These are phyloP conservation scores for Anthoceros angustus DNA, from an alignment of 225 moss, liverwort and hornwort species.

Conservation along the genomic window DNA sequence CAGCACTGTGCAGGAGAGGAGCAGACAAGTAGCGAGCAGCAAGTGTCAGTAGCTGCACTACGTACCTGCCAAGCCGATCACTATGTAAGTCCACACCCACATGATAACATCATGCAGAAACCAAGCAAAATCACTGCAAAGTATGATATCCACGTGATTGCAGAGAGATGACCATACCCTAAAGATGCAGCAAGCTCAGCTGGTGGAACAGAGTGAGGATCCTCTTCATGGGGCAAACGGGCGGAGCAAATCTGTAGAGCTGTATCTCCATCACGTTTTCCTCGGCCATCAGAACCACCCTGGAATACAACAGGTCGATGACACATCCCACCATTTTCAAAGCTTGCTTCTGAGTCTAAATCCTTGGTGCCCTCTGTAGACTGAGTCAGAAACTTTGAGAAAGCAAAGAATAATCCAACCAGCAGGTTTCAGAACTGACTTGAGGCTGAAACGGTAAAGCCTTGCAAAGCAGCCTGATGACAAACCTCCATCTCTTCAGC, in stretches of 20 bases:
- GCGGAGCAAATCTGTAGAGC: conserved; percentile 61
- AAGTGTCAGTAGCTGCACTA: conserved; percentile 77
- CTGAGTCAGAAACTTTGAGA: neutral
- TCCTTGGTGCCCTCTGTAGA: too few relatives aligned
- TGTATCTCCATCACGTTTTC: conserved; percentile 44
- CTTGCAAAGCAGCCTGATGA: conserved; percentile 81
- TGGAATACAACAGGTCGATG: conserved; percentile 11
- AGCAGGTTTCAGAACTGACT: conserved; percentile 34
- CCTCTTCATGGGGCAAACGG: conserved; percentile 61
- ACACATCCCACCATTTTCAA: neutral
- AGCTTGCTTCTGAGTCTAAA: too few relatives aligned
- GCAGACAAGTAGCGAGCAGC: conserved; percentile 79
- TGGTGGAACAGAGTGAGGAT: conserved; percentile 52
- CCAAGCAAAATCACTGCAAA: neutral
- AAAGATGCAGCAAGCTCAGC: conserved; percentile 80
- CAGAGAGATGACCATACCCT: conserved; percentile 37
- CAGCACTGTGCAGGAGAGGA: conserved; percentile 78
- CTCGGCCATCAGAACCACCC: conserved; percentile 50
- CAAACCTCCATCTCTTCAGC: conserved; percentile 52
- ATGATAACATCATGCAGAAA: neutral
- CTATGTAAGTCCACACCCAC: neutral
- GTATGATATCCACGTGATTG: neutral
- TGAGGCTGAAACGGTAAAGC: conserved; percentile 58
- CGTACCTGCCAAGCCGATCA: conserved; percentile 34
- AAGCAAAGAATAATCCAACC: neutral